These are phyloP conservation scores for Hansenula sp. DNA, from an alignment of 1,139 yeast species.

Conservation along the genomic window DNA sequence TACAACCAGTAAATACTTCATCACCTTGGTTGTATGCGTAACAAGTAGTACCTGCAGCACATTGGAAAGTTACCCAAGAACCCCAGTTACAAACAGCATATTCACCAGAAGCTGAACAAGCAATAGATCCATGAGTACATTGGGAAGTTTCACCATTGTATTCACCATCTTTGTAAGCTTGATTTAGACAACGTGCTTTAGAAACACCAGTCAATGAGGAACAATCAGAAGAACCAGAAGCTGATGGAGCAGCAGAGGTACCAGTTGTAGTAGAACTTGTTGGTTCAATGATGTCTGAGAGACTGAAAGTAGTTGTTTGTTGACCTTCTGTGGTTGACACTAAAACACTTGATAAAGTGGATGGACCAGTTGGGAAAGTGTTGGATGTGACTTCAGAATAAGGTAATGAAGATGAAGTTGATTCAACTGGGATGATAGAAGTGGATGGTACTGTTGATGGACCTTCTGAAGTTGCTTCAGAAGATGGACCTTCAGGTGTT, in stretches of 20 bases:
- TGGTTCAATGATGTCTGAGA: neutral
- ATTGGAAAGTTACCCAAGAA: constrained; percentile 47
- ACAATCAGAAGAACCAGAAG: constrained; percentile 24
- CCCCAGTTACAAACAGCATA: constrained; percentile 53
- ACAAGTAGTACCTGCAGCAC: constrained; percentile 59
- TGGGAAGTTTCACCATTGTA: constrained; percentile 23
- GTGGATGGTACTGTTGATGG: no score
- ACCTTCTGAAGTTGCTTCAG: no score
- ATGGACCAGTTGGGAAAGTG: constrained; percentile 3
- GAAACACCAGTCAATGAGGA: constrained; percentile 30
- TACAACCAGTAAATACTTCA: constrained; percentile 37
- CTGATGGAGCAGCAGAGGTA: constrained; percentile 11
- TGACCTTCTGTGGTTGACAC: constrained; percentile 4
- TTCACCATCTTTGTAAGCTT: constrained; percentile 28
- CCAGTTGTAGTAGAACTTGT: constrained; percentile 8
- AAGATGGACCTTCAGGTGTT: no score
- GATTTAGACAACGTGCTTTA: constrained; percentile 37
- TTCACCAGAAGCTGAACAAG: constrained; percentile 44
- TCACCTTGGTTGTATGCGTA: constrained; percentile 39
- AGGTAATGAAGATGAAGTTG: neutral
- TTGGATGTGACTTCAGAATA: constrained; percentile 5
- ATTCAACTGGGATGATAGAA: no score
- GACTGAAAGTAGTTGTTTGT: constrained; percentile 3
- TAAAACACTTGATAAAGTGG: constrained; percentile 4
- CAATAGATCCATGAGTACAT: constrained; percentile 44